Conservation (phyloP, 257 asterid genomes). For the Catharanthus roseus region DNA sequence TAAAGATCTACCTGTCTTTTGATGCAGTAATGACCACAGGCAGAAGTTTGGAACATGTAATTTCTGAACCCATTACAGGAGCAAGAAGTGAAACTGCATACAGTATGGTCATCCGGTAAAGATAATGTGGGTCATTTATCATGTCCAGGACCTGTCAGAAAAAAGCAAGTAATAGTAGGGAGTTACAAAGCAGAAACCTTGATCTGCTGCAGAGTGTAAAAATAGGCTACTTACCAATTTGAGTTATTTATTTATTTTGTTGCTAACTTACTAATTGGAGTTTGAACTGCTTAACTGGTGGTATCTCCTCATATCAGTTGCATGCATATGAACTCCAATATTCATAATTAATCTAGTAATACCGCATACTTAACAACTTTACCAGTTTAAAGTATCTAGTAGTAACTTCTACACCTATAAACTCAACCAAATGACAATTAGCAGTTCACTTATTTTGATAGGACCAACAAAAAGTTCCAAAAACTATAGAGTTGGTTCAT, state of each 20-base stretch:
- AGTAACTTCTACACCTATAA: not conserved
- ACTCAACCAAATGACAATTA: not conserved
- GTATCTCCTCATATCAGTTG: not conserved
- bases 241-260: too few species aligned
- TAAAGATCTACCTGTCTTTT: constrained; percentile 56
- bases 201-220: not conserved
- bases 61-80: constrained; percentile 48
- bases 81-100: constrained; percentile 56
- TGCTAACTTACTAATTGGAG: not conserved
- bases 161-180: not conserved
- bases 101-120: constrained; percentile 54
- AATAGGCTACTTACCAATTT: not conserved
- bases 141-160: constrained; percentile 42
- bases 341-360: not conserved
- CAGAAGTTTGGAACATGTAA: constrained; percentile 45
- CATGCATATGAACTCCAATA: not conserved
- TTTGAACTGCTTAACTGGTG: not conserved
- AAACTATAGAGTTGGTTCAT: not conserved
- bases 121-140: constrained; percentile 51
- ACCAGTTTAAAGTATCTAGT: not conserved
- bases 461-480: not conserved
- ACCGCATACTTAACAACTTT: not conserved
- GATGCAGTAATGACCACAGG: constrained; percentile 58
- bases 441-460: not conserved
- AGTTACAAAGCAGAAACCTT: not conserved